These are phyloP conservation scores for Trypanosomatidae sp. DNA, from an alignment of 208 protist species.

Conservation along the genomic window DNA sequence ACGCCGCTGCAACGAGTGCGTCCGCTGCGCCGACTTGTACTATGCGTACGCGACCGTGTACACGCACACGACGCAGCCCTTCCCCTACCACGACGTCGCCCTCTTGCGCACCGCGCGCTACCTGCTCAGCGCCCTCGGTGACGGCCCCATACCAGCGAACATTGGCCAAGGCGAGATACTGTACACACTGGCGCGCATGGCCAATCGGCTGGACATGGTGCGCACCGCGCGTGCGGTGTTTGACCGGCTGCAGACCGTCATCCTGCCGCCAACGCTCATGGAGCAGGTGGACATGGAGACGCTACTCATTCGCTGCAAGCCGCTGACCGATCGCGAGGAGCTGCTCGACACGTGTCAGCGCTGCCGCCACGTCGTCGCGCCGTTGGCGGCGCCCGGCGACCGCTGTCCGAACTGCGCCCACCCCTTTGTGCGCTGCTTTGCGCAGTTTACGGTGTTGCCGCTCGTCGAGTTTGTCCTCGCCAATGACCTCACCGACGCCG, in stretches of 20 bases:
- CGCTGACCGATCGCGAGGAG: constrained; percentile 81
- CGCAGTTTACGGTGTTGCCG: constrained; percentile 85
- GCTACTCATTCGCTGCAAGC: constrained; percentile 80
- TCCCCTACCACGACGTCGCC: constrained; percentile 69
- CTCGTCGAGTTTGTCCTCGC: constrained; percentile 90
- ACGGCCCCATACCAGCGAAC: constrained; percentile 62
- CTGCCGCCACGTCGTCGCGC: constrained; percentile 81
- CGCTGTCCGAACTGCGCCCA: constrained; percentile 87
- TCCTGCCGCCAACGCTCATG: constrained; percentile 68
- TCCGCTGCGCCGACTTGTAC: constrained; percentile 84
- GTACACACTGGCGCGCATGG: constrained; percentile 76
- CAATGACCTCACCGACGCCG: constrained; percentile 78
- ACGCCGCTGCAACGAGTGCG: constrained; percentile 59
- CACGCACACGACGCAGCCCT: constrained; percentile 79
- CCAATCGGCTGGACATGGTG: constrained; percentile 77
- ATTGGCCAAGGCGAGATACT: constrained; percentile 82
- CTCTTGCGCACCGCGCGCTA: constrained; percentile 84
- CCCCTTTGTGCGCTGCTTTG: constrained; percentile 88
- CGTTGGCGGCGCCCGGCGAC: constrained; percentile 73
- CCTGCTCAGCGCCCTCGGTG: constrained; percentile 53
- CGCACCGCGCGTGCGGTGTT: constrained; percentile 80
- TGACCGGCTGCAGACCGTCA: constrained; percentile 81
- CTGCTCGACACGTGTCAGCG: constrained; percentile 86
- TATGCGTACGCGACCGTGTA: constrained; percentile 86
- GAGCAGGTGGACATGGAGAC: constrained; percentile 87